Evolutionary conservation across 306 rosid genomes (phyloP), one percentile per base, ranked within the genome.

Genomic region (Nissolia schottii): DNA sequence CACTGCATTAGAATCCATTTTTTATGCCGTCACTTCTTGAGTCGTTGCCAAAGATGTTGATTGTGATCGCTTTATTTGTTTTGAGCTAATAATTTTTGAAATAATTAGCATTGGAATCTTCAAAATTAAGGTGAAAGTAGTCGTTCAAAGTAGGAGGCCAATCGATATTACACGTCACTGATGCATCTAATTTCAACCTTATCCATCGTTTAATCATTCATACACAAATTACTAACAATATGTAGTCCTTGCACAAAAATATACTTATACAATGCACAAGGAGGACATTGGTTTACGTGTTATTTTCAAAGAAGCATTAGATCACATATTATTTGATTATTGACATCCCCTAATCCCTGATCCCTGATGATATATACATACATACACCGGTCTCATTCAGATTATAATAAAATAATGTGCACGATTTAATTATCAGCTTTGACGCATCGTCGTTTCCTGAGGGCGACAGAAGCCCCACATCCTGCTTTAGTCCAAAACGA

Each of bases 331-430:
- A 3, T 13, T 64, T 73, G 57, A 20, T 67, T 2, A 37, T 9
- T 46, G 20, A 11, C 29, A 38, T 38, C 19, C 43, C 35, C 31
- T 67, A 54, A 35, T 58, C 51, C 67, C n/a, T n/a, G n/a, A n/a
- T n/a, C n/a, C n/a, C n/a, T n/a, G n/a, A n/a, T 70, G 49, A 43
- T 59, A 64, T 69, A 74, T 77, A 81, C 83, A 67, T 68, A n/a
- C n/a, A n/a, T n/a, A 86, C 82, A 84, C 5, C 13, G 53, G 27
- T 80, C 85, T 40, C 71, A 13, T 22, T 66, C 67, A 18, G 7
- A 45, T 64, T n/a, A 23, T 41, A 45, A 4, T n/a, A n/a, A n/a
- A 45, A 45, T 45, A 75, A 70, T 70, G 16, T 51, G 57, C 79
- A 79, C 11, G 70, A 83, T 67, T 70, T 32, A n/a, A 63, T 49